Evolutionary conservation across 768 basidiomycete species (phyloP).

Genomic region (Lepiota brunneoincarnata): DNA sequence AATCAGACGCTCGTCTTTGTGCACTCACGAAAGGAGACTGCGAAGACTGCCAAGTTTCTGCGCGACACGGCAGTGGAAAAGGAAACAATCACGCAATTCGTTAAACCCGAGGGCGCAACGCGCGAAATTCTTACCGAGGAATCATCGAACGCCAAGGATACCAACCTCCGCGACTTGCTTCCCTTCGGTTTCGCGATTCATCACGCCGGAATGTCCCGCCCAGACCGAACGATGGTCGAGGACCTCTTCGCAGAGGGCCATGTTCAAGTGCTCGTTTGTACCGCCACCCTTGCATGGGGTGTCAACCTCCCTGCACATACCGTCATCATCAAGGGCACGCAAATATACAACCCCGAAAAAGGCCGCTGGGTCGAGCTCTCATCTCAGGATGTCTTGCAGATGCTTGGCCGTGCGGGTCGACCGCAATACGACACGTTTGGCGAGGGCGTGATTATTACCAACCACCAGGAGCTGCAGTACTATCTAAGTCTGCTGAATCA

Average conservation of each 20-base stretch:
- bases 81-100: slow-evolving; percentile 94
- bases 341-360: slow-evolving; percentile 99
- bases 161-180: slow-evolving; percentile 81
- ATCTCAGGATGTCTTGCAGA: slow-evolving; percentile 94
- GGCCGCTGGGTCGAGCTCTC: slow-evolving; percentile 97
- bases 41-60: slow-evolving; percentile 93
- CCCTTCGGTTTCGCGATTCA: slow-evolving; percentile 98
- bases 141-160: slow-evolving; percentile 77
- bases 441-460: slow-evolving; percentile 98
- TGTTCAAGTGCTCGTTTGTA: slow-evolving; percentile 93
- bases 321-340: slow-evolving; percentile 99
- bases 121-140: slow-evolving; percentile 89
- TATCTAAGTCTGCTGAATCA: slow-evolving; percentile 94
- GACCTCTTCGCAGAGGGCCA: slow-evolving; percentile 92
- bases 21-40: slow-evolving; percentile 97
- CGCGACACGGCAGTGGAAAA: slow-evolving; percentile 95
- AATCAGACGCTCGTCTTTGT: slow-evolving; percentile 96
- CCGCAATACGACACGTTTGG: slow-evolving; percentile 97
- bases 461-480: slow-evolving; percentile 95
- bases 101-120: slow-evolving; percentile 89
- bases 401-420: slow-evolving; percentile 96
- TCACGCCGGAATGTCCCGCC: slow-evolving; percentile 93
- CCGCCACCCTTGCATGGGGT: slow-evolving; percentile 98
- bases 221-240: slow-evolving; percentile 89
- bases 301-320: slow-evolving; percentile 97